Base-by-base conservation (phyloP, 192 early-diverging fungal species). In the Linnemannia hyalina region DNA sequence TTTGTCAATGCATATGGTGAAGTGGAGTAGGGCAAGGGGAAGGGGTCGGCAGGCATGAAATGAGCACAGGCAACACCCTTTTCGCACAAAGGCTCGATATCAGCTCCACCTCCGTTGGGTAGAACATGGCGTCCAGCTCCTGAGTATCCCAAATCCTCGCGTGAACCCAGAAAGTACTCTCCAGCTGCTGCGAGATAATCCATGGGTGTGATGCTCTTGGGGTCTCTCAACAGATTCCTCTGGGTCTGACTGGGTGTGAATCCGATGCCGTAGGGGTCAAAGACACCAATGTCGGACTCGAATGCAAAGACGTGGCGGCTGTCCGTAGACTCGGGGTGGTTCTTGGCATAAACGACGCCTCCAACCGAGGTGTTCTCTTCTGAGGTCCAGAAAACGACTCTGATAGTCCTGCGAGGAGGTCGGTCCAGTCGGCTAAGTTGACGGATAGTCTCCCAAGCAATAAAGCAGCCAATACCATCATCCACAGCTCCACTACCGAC, bases 221-320 rank as follows among this genome's bases (percentile, higher is more conserved):
- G 60, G 23, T 65, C 60, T 29, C 60, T 11, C 26, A 65, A 11
- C 60, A 65, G 11, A 32, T 65, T 65, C 26, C 9, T 32, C 60
- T 65, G 60, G 13, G 29, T 65, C 26, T 38, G 55, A n/a, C 75
- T 73, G 18, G 89, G 83, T 4, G 82, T 81, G 32, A 92, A 89
- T 1, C 71, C 74, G 41, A 93, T 88, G 15, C 92, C 92, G 82
- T 91, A 92, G 42, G 93, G 90, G 42, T 92, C 90, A 83, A 93
- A 92, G 42, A 93, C 91, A 54, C 92, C 92, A 42, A 77, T 91
- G 49, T 93, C 92, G 68, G 91, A 90, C 71, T 93, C 92, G 11
- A 93, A 81, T 10, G 92, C 92, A 83, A 92, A 90, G 20, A 78
- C 76, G 84, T 92, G 91, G 68, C 80, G 78, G 40, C 76, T 83